phyloP scores from a whole-genome alignment of 305 asterid species.

The Plantago lanceolata region DNA sequence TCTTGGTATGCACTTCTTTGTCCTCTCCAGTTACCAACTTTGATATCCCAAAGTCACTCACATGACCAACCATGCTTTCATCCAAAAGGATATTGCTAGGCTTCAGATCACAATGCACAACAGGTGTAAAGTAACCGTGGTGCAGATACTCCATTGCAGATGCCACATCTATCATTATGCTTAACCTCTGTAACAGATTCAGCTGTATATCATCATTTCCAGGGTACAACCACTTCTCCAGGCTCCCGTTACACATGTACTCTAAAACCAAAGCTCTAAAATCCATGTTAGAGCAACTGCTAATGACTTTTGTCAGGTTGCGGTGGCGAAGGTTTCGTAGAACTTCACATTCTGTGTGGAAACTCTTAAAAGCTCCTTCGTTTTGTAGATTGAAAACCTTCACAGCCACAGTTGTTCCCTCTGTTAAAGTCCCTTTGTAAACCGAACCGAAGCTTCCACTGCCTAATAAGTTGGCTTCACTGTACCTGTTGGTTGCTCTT shows the following conservation, averaged over 20 bases:
- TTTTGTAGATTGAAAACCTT: constrained; percentile 32
- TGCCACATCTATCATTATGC: constrained; percentile 38
- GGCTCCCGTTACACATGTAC: constrained; percentile 42
- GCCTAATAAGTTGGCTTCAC: constrained; percentile 31
- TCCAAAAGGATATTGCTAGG: constrained; percentile 42
- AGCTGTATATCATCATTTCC: constrained; percentile 5
- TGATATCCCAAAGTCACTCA: constrained; percentile 40
- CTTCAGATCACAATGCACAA: constrained; percentile 37
- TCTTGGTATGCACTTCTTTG: constrained; percentile 25
- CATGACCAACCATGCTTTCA: constrained; percentile 37
- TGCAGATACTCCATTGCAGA: constrained; percentile 37
- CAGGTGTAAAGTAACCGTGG: constrained; percentile 25
- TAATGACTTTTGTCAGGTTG: constrained; percentile 35
- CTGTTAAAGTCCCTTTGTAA: constrained; percentile 30
- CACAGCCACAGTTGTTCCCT: constrained; percentile 28
- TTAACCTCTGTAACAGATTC: constrained; percentile 30
- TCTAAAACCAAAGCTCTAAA: constrained; percentile 39
- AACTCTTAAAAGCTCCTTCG: constrained; percentile 32
- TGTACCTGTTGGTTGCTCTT: constrained; percentile 29
- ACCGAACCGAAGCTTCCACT: constrained; percentile 33
- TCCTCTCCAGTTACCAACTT: constrained; percentile 31
- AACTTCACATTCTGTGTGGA: constrained; percentile 35
- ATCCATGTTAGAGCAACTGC: constrained; percentile 35
- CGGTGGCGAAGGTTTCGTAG: constrained; percentile 34
- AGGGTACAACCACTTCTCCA: constrained; percentile 33